Conservation (phyloP, 495 filamentous ascomycete species). For the Choiromyces venosus region DNA sequence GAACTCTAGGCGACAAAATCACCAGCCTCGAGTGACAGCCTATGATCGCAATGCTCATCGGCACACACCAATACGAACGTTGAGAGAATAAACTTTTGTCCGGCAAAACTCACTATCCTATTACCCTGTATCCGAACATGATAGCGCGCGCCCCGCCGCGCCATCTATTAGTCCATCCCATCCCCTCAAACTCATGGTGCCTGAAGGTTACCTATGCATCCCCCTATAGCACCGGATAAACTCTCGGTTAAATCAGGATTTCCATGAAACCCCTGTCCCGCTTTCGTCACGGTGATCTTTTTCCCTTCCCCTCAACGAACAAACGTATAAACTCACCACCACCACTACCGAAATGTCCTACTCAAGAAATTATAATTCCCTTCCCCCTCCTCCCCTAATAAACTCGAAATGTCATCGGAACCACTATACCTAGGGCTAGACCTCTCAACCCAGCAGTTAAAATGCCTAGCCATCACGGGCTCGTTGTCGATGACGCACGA, state of each 20-base stretch:
- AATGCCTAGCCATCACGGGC: constrained; percentile 51
- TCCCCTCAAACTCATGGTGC: background rate
- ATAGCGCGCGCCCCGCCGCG: background rate
- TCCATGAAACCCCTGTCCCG: constrained; percentile 23
- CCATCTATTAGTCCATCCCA: background rate
- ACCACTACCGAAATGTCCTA: background rate
- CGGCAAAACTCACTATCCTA: background rate
- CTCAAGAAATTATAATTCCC: background rate
- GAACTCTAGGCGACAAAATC: background rate
- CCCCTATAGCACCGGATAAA: background rate
- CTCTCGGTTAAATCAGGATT: background rate
- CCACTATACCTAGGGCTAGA: constrained; percentile 90
- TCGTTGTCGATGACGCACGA: constrained; percentile 48
- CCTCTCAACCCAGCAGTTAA: constrained; percentile 92
- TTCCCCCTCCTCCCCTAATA: background rate
- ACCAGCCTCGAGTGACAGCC: background rate
- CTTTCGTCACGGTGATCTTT: constrained; percentile 23
- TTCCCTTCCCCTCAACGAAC: too few relatives aligned
- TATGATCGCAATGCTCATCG: background rate
- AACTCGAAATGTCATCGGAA: constrained; percentile 44
- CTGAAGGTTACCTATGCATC: background rate
- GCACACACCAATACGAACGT: too few relatives aligned
- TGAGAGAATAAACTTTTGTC: background rate
- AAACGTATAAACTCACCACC: constrained; percentile 17
- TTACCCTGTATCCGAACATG: background rate